Percentiles rank a stretch among this genome's conserved stretches.
Conservation (phyloP, 192 early-diverging fungal species). For the Backusella macrospora region DNA sequence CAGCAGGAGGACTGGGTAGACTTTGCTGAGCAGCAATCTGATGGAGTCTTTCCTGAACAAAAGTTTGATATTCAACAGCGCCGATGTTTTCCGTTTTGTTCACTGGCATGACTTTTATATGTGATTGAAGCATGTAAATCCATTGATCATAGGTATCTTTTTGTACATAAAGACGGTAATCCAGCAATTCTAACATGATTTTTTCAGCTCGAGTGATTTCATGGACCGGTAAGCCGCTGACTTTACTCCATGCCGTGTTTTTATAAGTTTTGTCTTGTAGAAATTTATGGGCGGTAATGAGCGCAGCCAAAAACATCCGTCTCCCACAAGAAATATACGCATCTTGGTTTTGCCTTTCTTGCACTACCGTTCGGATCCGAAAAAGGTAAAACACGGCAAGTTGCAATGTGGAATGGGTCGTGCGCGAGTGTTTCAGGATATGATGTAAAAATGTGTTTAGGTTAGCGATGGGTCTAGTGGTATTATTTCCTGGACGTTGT, state of each 20-base stretch:
- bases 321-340: conserved; percentile 63
- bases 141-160: conserved; percentile 38
- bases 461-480: conserved; percentile 33
- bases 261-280: conserved; percentile 84
- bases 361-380: conserved; percentile 17
- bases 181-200: conserved; percentile 74
- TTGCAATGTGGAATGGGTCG: conserved; percentile 64
- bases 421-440: conserved; percentile 58
- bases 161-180: conserved; percentile 74
- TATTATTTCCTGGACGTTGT: neutral
- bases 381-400: conserved; percentile 62
- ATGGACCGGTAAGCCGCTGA: conserved; percentile 72
- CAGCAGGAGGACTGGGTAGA: conserved; percentile 8
- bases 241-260: conserved; percentile 88
- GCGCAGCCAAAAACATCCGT: conserved; percentile 80
- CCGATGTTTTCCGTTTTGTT: neutral
- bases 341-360: neutral
- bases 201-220: conserved; percentile 86
- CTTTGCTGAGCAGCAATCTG: neutral
- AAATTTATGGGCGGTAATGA: conserved; percentile 90
- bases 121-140: conserved; percentile 30
- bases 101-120: conserved; percentile 4
- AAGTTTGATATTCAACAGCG: no score
- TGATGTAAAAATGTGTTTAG: conserved; percentile 52
- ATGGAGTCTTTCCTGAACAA: no score